These are phyloP conservation scores for Cyamopsis tetragonoloba DNA, from an alignment of 306 rosid species.

Conservation along the genomic window DNA sequence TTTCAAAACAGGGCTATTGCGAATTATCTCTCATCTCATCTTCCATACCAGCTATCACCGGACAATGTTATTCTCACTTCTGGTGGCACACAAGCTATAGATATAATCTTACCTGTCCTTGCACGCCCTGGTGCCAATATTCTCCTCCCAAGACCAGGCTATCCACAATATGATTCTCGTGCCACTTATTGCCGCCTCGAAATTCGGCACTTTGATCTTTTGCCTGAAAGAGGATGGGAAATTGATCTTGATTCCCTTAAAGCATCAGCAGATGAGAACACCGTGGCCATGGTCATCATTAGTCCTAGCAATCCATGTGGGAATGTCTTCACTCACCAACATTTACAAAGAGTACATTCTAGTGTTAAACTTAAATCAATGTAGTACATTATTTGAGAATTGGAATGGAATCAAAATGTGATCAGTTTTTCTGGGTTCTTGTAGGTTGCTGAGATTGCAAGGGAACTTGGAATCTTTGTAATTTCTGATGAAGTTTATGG, in stretches of 20 bases:
- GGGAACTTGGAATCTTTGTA: slow-evolving; percentile 49
- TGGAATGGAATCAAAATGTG: slow-evolving; percentile 18
- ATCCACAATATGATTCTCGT: slow-evolving; percentile 52
- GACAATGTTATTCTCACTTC: slow-evolving; percentile 40
- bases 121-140: slow-evolving; percentile 63
- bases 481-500: slow-evolving; percentile 67
- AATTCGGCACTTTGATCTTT: slow-evolving; percentile 56
- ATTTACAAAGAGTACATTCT: slow-evolving; percentile 47
- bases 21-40: slow-evolving; percentile 33
- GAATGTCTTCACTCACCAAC: slow-evolving; percentile 53
- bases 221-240: slow-evolving; percentile 61
- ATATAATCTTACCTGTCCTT: slow-evolving; percentile 46
- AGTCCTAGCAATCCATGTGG: slow-evolving; percentile 76
- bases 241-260: slow-evolving; percentile 54
- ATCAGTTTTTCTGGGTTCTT: background rate
- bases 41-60: slow-evolving; percentile 35
- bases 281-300: slow-evolving; percentile 58
- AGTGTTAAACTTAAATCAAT: background rate
- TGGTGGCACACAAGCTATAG: slow-evolving; percentile 70
- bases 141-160: slow-evolving; percentile 68
- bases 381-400: background rate
- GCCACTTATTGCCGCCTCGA: slow-evolving; percentile 42
- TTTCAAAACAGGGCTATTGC: slow-evolving; percentile 41
- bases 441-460: slow-evolving; percentile 62
- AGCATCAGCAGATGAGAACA: slow-evolving; percentile 55